Conservation (phyloP, 140 eudicot species). For the Anethum foeniculum region DNA sequence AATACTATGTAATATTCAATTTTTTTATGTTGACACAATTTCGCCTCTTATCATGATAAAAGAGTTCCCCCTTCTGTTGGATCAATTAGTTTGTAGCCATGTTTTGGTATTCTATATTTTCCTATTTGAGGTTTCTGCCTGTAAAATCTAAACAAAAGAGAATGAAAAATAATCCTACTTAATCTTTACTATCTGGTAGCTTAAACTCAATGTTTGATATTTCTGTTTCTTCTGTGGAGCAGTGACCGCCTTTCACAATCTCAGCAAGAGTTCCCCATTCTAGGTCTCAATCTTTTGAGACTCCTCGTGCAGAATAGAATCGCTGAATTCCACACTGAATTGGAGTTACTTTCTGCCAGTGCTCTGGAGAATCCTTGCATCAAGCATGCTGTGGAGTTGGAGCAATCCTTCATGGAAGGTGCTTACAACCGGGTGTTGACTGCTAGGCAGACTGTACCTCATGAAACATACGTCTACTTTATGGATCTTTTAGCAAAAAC, state of each 20-base stretch:
- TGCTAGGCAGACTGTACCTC: constrained; percentile 6
- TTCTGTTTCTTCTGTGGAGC: neutral
- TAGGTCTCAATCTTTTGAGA: constrained; percentile 6
- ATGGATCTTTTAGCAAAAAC: constrained; percentile 4
- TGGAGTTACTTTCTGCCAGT: constrained; percentile 4
- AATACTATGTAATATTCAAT: too few species aligned
- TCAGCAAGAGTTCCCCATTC: neutral
- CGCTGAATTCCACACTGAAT: constrained; percentile 6
- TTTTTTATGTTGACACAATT: neutral
- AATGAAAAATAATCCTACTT: neutral
- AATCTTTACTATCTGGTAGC: neutral
- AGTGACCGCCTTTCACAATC: constrained; percentile 4
- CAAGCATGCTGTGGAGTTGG: constrained; percentile 1
- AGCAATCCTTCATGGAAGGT: constrained; percentile 10
- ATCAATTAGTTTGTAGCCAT: neutral
- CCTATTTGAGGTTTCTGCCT: neutral
- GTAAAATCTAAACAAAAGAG: neutral
- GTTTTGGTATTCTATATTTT: neutral
- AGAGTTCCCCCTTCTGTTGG: neutral
- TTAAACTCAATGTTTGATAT: neutral
- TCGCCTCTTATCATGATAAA: neutral
- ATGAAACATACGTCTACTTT: constrained; percentile 5
- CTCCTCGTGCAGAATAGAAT: constrained; percentile 6
- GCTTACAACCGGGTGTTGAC: constrained; percentile 6
- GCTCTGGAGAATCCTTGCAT: constrained; percentile 3